Evolutionary conservation across 208 protist species (phyloP), one percentile per base, ranked within the genome.

Genomic region (Leishmania major): DNA sequence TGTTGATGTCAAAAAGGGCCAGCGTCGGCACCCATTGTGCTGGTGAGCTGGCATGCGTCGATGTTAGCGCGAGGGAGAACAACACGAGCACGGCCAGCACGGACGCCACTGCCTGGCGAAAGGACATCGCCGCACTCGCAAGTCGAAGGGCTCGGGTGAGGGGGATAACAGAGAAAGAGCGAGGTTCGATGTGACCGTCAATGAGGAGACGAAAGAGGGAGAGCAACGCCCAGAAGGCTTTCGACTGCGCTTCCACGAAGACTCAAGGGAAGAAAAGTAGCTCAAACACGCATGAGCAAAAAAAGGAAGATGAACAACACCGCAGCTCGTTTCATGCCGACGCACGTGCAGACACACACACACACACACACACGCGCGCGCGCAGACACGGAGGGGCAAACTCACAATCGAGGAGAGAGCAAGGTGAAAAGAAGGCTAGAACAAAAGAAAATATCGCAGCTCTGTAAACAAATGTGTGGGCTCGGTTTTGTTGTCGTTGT

Each of bases 1-100:
- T 51, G 74, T 86, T 86, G 43, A 86, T 82, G 82, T 86, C 82
- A 45, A 77, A 86, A 5, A 86, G 66, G 13, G 78, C 49, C 15
- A 86, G 57, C 51, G 69, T 82, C 31, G 72, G 78, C 17, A 64
- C 35, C 17, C 31, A 2, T n/a, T 49, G 47, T 35, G 62, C 43
- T 31, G 19, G 51, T 6, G 28, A 2, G 49, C 37, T 40, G 28
- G 74, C 64, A 43, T 43, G 25, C 60, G 64, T 43, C 60, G 47
- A 57, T 31, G 64, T 45, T 17, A 53, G 19, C 43, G 49, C 8
- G 7, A 80, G 43, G 35, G 40, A 59, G 59, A 11, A 45, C 31
- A 79, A 1, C 10, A n/a, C 43, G 47, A 70, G 31, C 40, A 28
- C 64, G 19, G 77, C 64, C 22, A 70, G 28, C 40, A 57, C n/a